Evolutionary conservation across 495 filamentous ascomycete genomes (phyloP).

Genomic region (Hypoxylon subgilvum): DNA sequence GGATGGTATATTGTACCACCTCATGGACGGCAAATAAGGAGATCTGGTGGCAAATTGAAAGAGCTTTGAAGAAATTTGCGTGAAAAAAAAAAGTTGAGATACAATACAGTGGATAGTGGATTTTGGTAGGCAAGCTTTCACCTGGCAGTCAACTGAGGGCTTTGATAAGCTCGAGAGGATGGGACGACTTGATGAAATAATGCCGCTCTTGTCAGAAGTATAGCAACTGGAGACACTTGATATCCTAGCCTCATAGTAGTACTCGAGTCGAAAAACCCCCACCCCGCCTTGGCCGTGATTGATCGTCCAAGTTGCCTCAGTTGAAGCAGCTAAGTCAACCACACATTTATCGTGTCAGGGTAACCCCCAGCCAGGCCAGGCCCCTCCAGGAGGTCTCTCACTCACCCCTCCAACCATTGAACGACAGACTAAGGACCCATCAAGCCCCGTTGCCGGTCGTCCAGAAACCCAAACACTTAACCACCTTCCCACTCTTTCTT

Average conservation of each 20-base stretch:
- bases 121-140: constrained; percentile 10
- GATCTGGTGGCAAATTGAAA: constrained; percentile 14
- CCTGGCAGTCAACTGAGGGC: background rate
- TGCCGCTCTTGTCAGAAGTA: constrained; percentile 12
- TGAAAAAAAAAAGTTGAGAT: background rate
- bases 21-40: constrained; percentile 3
- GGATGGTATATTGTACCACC: background rate
- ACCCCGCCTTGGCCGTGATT: constrained; percentile 12
- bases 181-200: constrained; percentile 30
- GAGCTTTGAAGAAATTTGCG: background rate
- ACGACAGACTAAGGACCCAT: constrained; percentile 16
- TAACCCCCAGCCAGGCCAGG: background rate
- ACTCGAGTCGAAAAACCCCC: constrained; percentile 3
- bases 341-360: constrained; percentile 26
- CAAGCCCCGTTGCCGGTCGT: constrained; percentile 29
- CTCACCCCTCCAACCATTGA: constrained; percentile 5
- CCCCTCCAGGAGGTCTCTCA: constrained; percentile 7
- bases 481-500: constrained; percentile 37
- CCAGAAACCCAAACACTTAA: constrained; percentile 18
- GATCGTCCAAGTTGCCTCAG: constrained; percentile 18
- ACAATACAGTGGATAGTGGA: background rate
- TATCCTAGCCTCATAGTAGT: background rate
- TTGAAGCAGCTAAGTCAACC: background rate
- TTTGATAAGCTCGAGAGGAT: constrained; percentile 10
- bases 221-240: constrained; percentile 1